phyloP scores from a whole-genome alignment of 345 rosid genomes.

The Viola odorata region DNA sequence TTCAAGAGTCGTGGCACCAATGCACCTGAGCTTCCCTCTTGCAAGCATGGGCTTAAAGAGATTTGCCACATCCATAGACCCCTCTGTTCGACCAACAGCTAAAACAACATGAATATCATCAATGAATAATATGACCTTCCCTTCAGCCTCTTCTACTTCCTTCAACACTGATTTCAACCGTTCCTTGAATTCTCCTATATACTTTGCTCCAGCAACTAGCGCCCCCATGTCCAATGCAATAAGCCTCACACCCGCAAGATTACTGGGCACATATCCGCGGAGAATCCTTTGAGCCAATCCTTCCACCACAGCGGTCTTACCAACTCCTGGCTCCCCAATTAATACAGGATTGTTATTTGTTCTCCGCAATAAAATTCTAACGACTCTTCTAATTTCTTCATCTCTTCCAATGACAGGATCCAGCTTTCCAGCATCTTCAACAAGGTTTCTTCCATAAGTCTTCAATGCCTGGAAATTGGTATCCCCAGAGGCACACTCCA shows the following conservation, averaged over 20 bases:
- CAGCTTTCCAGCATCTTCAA: slow-evolving; percentile 87
- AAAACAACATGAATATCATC: slow-evolving; percentile 97
- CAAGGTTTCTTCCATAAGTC: slow-evolving; percentile 88
- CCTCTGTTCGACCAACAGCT: slow-evolving; percentile 88
- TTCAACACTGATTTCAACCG: slow-evolving; percentile 75
- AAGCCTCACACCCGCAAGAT: slow-evolving; percentile 77
- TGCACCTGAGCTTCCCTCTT: slow-evolving; percentile 87
- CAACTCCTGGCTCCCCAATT: slow-evolving; percentile 94
- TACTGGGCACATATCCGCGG: slow-evolving; percentile 81
- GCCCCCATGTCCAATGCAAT: slow-evolving; percentile 92
- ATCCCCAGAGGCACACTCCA: slow-evolving; percentile 84
- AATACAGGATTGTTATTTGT: slow-evolving; percentile 93
- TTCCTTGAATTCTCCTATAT: slow-evolving; percentile 87
- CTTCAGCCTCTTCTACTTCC: slow-evolving; percentile 93
- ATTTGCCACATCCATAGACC: slow-evolving; percentile 98
- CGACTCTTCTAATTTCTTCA: slow-evolving; percentile 78
- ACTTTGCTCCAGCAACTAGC: slow-evolving; percentile 75
- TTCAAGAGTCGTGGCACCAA: slow-evolving; percentile 89
- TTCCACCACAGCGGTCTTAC: slow-evolving; percentile 93
- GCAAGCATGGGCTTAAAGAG: slow-evolving; percentile 95
- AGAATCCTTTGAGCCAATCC: slow-evolving; percentile 92
- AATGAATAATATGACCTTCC: slow-evolving; percentile 85
- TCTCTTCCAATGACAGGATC: slow-evolving; percentile 92
- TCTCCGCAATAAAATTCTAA: slow-evolving; percentile 77
- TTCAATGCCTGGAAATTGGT: slow-evolving; percentile 72